Percentiles rank a stretch among this genome's conserved stretches.
These are phyloP conservation scores for Cryptococcus floricola DNA, from an alignment of 1,284 basidiomycete species.

Conservation along the genomic window DNA sequence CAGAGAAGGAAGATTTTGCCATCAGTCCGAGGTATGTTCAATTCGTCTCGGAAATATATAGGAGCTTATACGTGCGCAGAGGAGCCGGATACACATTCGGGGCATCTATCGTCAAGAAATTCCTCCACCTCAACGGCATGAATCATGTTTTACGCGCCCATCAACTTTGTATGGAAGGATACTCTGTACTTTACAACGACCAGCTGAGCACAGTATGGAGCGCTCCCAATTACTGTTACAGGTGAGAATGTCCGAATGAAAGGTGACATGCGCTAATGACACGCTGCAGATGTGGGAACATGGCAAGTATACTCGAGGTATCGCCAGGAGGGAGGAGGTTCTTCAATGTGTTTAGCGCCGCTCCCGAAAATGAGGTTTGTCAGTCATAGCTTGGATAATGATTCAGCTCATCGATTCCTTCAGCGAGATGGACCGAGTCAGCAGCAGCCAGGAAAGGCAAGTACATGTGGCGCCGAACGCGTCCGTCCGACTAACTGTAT, in stretches of 20 bases:
- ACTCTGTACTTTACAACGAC: slow-evolving; percentile 88
- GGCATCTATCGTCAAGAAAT: slow-evolving; percentile 97
- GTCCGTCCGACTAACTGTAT: background rate
- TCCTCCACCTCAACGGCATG: slow-evolving; percentile 91
- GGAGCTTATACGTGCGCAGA: slow-evolving; percentile 51
- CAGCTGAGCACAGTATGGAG: slow-evolving; percentile 97
- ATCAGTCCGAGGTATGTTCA: slow-evolving; percentile 82
- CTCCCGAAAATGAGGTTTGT: slow-evolving; percentile 79
- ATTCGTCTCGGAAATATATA: background rate
- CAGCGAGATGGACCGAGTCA: slow-evolving; percentile 48
- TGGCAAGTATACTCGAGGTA: slow-evolving; percentile 93
- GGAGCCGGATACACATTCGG: slow-evolving; percentile 99
- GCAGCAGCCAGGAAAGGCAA: slow-evolving; percentile 39
- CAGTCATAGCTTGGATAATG: background rate
- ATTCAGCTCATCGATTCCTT: slow-evolving; percentile 1
- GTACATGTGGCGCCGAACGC: background rate
- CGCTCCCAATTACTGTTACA: slow-evolving; percentile 90
- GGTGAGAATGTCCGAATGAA: slow-evolving; percentile 27
- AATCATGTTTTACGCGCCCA: slow-evolving; percentile 96
- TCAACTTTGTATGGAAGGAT: slow-evolving; percentile 99
- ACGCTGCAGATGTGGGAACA: slow-evolving; percentile 88
- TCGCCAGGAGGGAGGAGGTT: slow-evolving; percentile 83
- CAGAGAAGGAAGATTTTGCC: slow-evolving; percentile 98
- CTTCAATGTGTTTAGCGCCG: slow-evolving; percentile 96
- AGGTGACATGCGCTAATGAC: background rate